These are phyloP conservation scores for Mercurialis annua DNA, from an alignment of 345 rosid species.

Conservation along the genomic window DNA sequence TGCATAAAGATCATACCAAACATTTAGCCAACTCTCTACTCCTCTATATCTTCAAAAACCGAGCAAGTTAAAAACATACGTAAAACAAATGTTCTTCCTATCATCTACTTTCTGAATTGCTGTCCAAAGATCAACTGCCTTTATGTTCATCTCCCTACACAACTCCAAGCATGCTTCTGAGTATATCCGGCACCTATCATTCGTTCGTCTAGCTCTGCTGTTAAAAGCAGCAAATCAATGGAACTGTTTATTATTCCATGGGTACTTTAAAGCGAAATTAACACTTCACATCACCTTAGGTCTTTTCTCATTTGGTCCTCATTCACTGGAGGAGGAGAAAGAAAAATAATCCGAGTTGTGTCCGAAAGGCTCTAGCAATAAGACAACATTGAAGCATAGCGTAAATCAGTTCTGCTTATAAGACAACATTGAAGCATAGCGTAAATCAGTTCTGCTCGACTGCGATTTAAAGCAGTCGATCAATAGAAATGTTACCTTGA, in stretches of 20 bases:
- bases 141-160: slow-evolving; percentile 16
- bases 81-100: slow-evolving; percentile 20
- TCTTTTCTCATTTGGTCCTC: slow-evolving; percentile 13
- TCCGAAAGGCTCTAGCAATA: slow-evolving; percentile 28
- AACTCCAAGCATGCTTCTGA: slow-evolving; percentile 25
- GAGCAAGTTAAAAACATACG: neutral
- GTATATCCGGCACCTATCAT: slow-evolving; percentile 19
- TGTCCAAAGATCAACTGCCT: slow-evolving; percentile 26
- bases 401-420: neutral
- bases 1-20: slow-evolving; percentile 13
- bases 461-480: neutral
- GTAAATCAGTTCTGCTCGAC: neutral
- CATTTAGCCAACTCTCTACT: neutral
- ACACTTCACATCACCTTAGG: neutral
- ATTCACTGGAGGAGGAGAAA: slow-evolving; percentile 19
- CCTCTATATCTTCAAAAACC: neutral
- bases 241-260: neutral
- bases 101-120: slow-evolving; percentile 17
- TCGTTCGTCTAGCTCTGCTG: slow-evolving; percentile 11
- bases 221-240: neutral
- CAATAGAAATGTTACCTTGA: slow-evolving; percentile 18
- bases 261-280: too few relatives aligned
- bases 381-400: neutral
- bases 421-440: neutral
- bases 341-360: slow-evolving; percentile 23